phyloP scores from a whole-genome alignment of 805 yeast species.

The Lachancea sp. region DNA sequence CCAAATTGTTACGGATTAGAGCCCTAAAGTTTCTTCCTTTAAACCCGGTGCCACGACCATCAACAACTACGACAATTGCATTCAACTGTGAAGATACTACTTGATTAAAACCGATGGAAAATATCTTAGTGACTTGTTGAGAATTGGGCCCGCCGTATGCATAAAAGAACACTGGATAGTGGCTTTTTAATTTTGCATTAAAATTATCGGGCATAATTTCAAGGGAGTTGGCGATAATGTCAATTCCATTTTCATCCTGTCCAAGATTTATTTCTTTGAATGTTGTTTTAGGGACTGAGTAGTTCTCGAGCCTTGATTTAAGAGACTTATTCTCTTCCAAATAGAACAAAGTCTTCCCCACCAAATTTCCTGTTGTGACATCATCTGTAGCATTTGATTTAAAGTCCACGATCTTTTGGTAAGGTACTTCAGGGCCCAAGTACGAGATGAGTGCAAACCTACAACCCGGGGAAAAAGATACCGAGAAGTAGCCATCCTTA shows the following conservation, averaged over 20 bases:
- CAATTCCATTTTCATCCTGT: constrained; percentile 41
- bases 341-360: constrained; percentile 28
- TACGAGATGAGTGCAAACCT: constrained; percentile 66
- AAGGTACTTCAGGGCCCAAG: constrained; percentile 74
- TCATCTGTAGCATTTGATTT: constrained; percentile 31
- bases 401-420: constrained; percentile 62
- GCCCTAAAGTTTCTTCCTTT: constrained; percentile 75
- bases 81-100: constrained; percentile 70
- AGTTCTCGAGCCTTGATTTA: constrained; percentile 34
- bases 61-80: constrained; percentile 88
- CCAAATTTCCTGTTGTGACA: constrained; percentile 14
- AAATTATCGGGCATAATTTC: constrained; percentile 78
- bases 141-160: constrained; percentile 97
- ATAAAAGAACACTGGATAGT: constrained; percentile 82
- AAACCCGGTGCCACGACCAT: constrained; percentile 94
- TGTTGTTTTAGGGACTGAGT: constrained; percentile 49
- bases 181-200: constrained; percentile 39
- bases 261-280: constrained; percentile 52
- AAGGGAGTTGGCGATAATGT: constrained; percentile 51
- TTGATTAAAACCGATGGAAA: constrained; percentile 59
- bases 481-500: constrained; percentile 59
- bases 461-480: constrained; percentile 73
- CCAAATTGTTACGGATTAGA: constrained; percentile 73
- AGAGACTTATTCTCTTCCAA: constrained; percentile 41
- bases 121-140: constrained; percentile 65